Base-by-base conservation (phyloP, 495 filamentous ascomycete species). In the Daldinia concentrica region DNA sequence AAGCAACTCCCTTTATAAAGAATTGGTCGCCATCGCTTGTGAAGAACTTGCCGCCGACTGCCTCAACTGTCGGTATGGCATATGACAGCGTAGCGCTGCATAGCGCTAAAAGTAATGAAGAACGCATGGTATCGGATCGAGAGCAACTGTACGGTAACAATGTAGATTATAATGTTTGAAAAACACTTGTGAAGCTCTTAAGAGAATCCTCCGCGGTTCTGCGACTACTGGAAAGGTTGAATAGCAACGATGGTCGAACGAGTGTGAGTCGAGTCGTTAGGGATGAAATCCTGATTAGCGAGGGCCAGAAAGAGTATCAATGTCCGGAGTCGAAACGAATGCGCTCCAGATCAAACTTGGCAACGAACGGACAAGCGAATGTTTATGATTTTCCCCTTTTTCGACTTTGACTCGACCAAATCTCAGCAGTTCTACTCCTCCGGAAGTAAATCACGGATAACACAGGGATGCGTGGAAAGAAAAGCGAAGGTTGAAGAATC, bases 1-100 rank as follows among this genome's bases (percentile, higher is more conserved):
- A 91, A 64, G 91, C 91, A 74, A 95, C 83, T 69, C 92, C 92
- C 91, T 94, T 95, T 74, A 95, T 86, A 80, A 86, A 95, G 80
- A 90, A 96, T 77, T 94, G 92, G 15, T 87, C 83, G 62, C 92
- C 92, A 79, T 92, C 86, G 68, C 83, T 86, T 61, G 86, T 89
- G 81, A 94, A 95, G 83, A 96, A 93, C 79, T 95, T 96, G 79
- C 89, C 87, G n/a, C 93, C 93, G 29, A 90, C 88, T 22, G 86
- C 83, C 14, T 86, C 85, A 73, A 96, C 91, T 36, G 86, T 86
- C 32, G 88, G 82, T 37, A 85, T 41, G 19, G 81, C 79, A 29
- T 77, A 68, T 17, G 79, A 73, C 27, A 79, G 64, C 24, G 73
- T 72, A 24, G 78, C 80, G 74, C 78, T 71, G 54, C 81, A 74